These are phyloP conservation scores for Russula abietina DNA, from an alignment of 768 basidiomycete species.

Conservation along the genomic window DNA sequence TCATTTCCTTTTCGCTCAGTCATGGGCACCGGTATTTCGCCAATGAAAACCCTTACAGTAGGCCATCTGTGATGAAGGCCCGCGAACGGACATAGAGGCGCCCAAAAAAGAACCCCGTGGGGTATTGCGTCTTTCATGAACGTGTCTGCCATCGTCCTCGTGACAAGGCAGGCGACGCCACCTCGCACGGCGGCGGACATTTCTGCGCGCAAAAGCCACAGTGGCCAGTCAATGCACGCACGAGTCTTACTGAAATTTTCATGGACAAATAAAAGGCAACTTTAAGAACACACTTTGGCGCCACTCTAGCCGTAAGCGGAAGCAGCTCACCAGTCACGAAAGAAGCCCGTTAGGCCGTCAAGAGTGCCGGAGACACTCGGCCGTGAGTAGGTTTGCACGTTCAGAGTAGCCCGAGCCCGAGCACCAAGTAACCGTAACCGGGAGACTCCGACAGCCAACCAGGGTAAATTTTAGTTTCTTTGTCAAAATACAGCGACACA, in stretches of 20 bases:
- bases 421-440: neutral
- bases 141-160: constrained; percentile 4
- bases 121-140: neutral
- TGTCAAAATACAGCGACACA: neutral
- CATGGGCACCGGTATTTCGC: neutral
- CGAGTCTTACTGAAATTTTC: neutral
- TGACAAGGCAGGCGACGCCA: neutral
- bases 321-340: neutral
- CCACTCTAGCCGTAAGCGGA: neutral
- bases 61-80: neutral
- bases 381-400: neutral
- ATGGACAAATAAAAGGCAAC: neutral
- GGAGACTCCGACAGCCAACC: neutral
- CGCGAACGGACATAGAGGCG: neutral
- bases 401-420: neutral
- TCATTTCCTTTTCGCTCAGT: neutral
- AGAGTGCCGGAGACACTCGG: neutral
- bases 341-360: neutral
- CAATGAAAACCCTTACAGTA: neutral
- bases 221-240: neutral
- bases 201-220: neutral
- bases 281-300: neutral
- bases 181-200: neutral
- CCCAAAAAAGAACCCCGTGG: neutral
- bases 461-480: neutral